Percentiles rank a stretch among this genome's conserved stretches.
Evolutionary conservation across 768 basidiomycete genomes (phyloP).

Genomic region (Chalciporus piperatus): DNA sequence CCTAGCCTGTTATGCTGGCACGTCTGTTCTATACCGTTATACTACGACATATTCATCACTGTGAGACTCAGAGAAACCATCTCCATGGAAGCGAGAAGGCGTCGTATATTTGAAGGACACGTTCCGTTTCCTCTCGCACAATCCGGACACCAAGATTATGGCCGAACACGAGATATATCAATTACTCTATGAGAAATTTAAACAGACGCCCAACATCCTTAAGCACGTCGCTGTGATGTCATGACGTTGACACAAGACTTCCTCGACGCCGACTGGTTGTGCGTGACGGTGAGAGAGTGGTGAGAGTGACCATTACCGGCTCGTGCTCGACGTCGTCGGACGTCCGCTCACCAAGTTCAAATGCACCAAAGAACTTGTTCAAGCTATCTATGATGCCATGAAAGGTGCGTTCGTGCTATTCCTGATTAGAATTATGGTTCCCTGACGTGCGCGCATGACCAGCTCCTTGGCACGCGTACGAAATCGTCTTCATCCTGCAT

Average conservation of each 20-base stretch:
- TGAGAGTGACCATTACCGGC: constrained; percentile 1
- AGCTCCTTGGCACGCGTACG: background rate
- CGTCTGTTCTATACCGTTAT: no score
- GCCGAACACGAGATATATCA: constrained; percentile 4
- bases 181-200: no score
- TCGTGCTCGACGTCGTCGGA: constrained; percentile 4
- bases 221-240: background rate
- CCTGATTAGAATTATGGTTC: no score
- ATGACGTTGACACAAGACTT: background rate
- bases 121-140: background rate
- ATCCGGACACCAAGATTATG: background rate
- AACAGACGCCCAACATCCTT: background rate
- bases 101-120: constrained; percentile 7
- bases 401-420: background rate
- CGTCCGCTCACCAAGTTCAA: background rate
- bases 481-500: constrained; percentile 10
- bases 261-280: background rate
- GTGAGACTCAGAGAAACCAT: no score
- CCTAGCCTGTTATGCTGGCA: no score
- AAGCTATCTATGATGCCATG: constrained; percentile 5
- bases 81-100: background rate
- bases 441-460: background rate
- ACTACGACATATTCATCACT: no score
- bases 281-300: background rate
- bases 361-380: constrained; percentile 1